These are phyloP conservation scores for Calonectria multiphialidica DNA, from an alignment of 2,329 filamentous ascomycete genomes.

Conservation along the genomic window DNA sequence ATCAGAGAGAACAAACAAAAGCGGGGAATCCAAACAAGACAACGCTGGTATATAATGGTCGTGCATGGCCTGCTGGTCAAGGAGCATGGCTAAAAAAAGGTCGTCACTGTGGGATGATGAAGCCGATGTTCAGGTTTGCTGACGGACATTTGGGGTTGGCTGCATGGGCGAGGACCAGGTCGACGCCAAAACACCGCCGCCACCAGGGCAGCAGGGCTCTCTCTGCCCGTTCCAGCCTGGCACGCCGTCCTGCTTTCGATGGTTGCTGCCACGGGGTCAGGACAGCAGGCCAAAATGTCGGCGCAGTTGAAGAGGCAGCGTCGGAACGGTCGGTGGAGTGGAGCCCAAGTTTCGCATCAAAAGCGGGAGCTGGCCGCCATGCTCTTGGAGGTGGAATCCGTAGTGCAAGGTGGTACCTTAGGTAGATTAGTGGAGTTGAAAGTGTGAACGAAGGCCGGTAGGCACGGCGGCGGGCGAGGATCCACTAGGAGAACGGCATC, in stretches of 20 bases:
- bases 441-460: slow-evolving; percentile 13
- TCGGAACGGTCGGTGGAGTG: slow-evolving; percentile 20
- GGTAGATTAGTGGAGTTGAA: slow-evolving; percentile 30
- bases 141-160: slow-evolving; percentile 55
- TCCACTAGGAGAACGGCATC: slow-evolving; percentile 16
- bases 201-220: slow-evolving; percentile 20
- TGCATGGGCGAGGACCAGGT: slow-evolving; percentile 41
- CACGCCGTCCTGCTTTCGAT: slow-evolving; percentile 1
- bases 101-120: slow-evolving; percentile 32
- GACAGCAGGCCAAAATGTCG: slow-evolving; percentile 10
- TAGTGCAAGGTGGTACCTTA: slow-evolving; percentile 28
- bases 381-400: slow-evolving; percentile 25
- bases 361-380: slow-evolving; percentile 25
- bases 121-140: slow-evolving; percentile 36
- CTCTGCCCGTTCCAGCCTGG: slow-evolving; percentile 12
- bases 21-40: slow-evolving; percentile 43
- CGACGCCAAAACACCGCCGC: slow-evolving; percentile 33
- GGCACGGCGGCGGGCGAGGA: slow-evolving; percentile 9
- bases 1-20: slow-evolving; percentile 40
- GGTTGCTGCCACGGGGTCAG: background rate
- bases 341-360: slow-evolving; percentile 25
- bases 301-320: slow-evolving; percentile 20
- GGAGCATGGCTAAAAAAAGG: slow-evolving; percentile 48
- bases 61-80: slow-evolving; percentile 59
- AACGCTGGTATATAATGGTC: slow-evolving; percentile 42